Evolutionary conservation across 2,329 filamentous ascomycete species (phyloP), one percentile per base, ranked within the genome.

Genomic region (Aureobasidium leucospermi): DNA sequence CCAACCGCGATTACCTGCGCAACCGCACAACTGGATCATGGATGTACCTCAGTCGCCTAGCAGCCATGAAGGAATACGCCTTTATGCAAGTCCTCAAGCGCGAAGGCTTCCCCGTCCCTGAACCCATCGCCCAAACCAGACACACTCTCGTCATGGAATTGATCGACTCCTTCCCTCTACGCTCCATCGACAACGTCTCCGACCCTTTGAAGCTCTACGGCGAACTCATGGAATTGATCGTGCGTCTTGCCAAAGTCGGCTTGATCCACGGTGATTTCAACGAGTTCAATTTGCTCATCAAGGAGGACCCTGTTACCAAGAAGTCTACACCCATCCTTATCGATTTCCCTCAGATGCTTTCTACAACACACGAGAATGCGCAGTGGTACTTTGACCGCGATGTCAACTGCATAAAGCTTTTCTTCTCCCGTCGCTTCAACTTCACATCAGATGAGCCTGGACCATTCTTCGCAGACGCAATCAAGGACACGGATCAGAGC

Each of bases 221-320:
- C n/a, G 90, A 97, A 62, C 78, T 99, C 36, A 95, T 99, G 69
- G 81, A 85, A 43, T 83, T 96, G 66, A 90, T 99, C 59, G 78
- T 99, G 45, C 83, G 86, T 31, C 80, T 99, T 42, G 93, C 94
- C 6, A 85, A 85, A 63, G 85, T 92, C 66, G 94, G 94, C 6
- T 78, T 99, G 49, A 99, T 99, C 63, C 94, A 99, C 71, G 94
- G 94, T 63, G 94, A 99, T 72, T 99, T 95, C 78, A 99, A 99
- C 77, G 95, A 99, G 74, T 99, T 99, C 81, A 99, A 99, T 73
- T 93, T 99, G 64, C 78, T 99, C 36, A 86, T 99, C 71, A 90
- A 94, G 70, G 93, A 97, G 72, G 84, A 79, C 49, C 51, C 38
- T 23, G 62, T 52, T 16, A 53, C 42, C 10, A 58, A 58, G n/a